Base-by-base conservation (phyloP, 352 stramenopile genomes). In the Sclerospora graminicola region DNA sequence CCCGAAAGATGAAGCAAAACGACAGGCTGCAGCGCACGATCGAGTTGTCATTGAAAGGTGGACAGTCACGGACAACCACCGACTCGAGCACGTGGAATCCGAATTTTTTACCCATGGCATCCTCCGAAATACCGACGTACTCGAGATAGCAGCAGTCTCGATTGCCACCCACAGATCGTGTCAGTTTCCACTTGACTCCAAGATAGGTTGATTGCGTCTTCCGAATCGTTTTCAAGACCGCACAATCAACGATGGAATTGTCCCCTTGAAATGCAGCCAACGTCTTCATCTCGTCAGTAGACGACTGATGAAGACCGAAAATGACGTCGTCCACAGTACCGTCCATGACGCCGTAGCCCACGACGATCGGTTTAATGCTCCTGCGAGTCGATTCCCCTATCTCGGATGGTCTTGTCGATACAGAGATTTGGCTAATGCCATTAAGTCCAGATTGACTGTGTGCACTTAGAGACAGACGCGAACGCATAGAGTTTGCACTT, bases 171-270 rank as follows among this genome's bases (percentile, higher is more conserved):
- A 80, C 60, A 5, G 74, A 82, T 11, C 70, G 74, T 28, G 55
- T 68, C 27, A 86, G 49, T 41, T 81, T 82, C 74, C 74, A 86
- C 61, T 86, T 86, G 44, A 86, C 65, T 10, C 74, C 71, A 28
- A 84, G 50, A 40, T 82, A 82, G 19, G 68, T 76, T 16, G 68
- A 66, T 10, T 62, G 68, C 23, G 62, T 69, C 30, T 68, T 48
- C 19, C 69, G 64, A 37, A 86, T 54, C 0, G 68, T 81, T 32
- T 82, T 68, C 9, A 86, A 46, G 45, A 79, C 74, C 27, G 66
- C 68, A 15, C 65, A 74, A 37, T 86, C 74, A 20, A 86, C 74
- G 23, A 86, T 54, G 35, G 65, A 70, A 39, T 84, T 63, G 35
- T 76, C 70, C 1, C 45, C 54, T 0, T 73, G 41, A 39, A 81